Percentiles rank a stretch among this genome's conserved stretches.
Conservation (phyloP, 768 basidiomycete genomes). For the Mycena galopus region DNA sequence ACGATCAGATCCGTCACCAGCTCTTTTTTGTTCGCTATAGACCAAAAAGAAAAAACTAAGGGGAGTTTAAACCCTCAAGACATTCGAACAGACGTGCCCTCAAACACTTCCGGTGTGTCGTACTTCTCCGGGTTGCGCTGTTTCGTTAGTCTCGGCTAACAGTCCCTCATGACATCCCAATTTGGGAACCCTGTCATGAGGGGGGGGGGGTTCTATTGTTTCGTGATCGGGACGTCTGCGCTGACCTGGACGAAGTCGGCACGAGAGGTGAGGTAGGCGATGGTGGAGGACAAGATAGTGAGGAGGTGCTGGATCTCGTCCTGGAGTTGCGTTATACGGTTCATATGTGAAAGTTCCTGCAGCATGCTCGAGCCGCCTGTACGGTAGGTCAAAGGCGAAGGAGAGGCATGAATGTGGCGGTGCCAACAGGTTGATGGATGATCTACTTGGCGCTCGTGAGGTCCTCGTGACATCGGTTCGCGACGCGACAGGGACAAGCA, state of each 20-base stretch:
- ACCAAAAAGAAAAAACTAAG: not conserved
- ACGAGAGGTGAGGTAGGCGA: conserved; percentile 83
- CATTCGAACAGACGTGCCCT: conserved; percentile 73
- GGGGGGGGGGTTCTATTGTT: no score
- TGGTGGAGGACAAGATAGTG: conserved; percentile 87
- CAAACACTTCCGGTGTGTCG: conserved; percentile 80
- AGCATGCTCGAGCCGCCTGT: conserved; percentile 82
- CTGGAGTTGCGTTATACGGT: conserved; percentile 95
- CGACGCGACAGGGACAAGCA: no score
- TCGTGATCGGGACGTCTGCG: conserved; percentile 86
- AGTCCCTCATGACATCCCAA: no score
- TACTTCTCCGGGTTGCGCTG: conserved; percentile 78
- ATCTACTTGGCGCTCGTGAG: no score
- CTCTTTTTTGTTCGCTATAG: conserved; percentile 83
- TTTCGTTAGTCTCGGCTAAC: no score
- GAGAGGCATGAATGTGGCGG: no score
- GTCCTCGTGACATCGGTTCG: no score
- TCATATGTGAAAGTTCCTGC: conserved; percentile 94
- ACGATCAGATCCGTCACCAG: conserved; percentile 85
- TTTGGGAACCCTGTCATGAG: no score
- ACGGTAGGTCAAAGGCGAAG: no score
- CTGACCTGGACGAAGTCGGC: conserved; percentile 85
- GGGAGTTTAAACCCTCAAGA: no score
- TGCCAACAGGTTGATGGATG: no score
- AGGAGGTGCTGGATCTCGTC: conserved; percentile 95